A percentile compares a stretch with the other conserved stretches of the same genome.
Evolutionary conservation across 129 eudicot species (phyloP).

Genomic region (Kitagawia praeruptora): DNA sequence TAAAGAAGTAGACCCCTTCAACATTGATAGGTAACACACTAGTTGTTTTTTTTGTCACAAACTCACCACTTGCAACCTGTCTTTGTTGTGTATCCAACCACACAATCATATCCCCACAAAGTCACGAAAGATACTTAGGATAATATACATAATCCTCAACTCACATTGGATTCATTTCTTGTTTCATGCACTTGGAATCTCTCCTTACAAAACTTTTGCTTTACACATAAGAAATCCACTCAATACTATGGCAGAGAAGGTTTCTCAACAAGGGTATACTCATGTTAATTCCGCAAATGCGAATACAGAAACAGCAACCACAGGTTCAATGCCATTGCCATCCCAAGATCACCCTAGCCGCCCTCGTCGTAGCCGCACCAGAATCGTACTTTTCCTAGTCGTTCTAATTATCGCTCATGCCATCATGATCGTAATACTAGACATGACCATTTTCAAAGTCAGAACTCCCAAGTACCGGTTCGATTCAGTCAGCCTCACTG

Average conservation of each 20-base stretch:
- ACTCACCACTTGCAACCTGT: background rate
- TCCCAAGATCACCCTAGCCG: background rate
- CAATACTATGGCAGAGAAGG: constrained; percentile 1
- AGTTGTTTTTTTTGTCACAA: background rate
- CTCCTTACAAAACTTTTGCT: background rate
- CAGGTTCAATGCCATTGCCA: background rate
- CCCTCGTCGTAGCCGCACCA: constrained; percentile 6
- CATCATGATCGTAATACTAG: background rate
- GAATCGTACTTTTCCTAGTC: background rate
- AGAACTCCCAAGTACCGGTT: constrained; percentile 3
- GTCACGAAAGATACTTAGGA: background rate
- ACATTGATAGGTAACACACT: background rate
- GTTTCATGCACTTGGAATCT: background rate
- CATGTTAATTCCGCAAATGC: background rate
- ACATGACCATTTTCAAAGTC: background rate
- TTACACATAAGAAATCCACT: constrained; percentile 2
- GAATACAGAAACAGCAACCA: background rate
- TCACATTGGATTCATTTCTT: background rate
- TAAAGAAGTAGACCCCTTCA: background rate
- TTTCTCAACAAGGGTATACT: background rate
- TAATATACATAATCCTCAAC: background rate
- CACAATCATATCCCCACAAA: constrained; percentile 4
- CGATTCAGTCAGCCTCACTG: background rate
- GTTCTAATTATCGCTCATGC: background rate
- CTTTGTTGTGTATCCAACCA: background rate